Evolutionary conservation across 257 asterid genomes (phyloP).

Genomic region (Fraxinus pennsylvanica): DNA sequence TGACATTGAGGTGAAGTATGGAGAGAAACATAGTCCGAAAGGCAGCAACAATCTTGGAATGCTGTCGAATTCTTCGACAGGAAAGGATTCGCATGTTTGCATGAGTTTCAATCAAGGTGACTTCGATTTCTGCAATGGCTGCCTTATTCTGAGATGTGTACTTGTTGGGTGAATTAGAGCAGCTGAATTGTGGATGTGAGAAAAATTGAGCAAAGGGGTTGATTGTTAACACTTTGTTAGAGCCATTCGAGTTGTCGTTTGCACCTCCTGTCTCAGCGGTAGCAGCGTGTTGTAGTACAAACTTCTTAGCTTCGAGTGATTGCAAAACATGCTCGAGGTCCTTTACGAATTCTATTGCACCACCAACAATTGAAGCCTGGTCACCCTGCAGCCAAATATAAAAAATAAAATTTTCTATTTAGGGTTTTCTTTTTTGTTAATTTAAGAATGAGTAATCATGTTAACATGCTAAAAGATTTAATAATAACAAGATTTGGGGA

Average conservation of each 20-base stretch:
- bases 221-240: background rate
- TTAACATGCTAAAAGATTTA: background rate
- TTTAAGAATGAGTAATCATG: background rate
- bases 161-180: constrained; percentile 49
- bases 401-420: background rate
- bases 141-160: constrained; percentile 68
- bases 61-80: constrained; percentile 61
- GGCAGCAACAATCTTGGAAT: constrained; percentile 71
- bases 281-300: constrained; percentile 30
- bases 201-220: constrained; percentile 77
- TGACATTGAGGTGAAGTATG: constrained; percentile 84
- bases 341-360: constrained; percentile 93
- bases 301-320: constrained; percentile 76
- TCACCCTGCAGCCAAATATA: constrained; percentile 59
- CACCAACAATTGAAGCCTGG: constrained; percentile 95
- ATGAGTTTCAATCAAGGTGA: constrained; percentile 86
- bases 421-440: background rate
- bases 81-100: constrained; percentile 80
- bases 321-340: constrained; percentile 91
- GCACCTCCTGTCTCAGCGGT: background rate
- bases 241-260: background rate
- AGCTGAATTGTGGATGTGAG: constrained; percentile 71
- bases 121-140: constrained; percentile 81
- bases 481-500: constrained; percentile 36
- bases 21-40: constrained; percentile 63